A percentile compares a stretch with the other conserved stretches of the same genome.
Evolutionary conservation across 2,329 filamentous ascomycete genomes (phyloP).

Genomic region (Fusarium poae): DNA sequence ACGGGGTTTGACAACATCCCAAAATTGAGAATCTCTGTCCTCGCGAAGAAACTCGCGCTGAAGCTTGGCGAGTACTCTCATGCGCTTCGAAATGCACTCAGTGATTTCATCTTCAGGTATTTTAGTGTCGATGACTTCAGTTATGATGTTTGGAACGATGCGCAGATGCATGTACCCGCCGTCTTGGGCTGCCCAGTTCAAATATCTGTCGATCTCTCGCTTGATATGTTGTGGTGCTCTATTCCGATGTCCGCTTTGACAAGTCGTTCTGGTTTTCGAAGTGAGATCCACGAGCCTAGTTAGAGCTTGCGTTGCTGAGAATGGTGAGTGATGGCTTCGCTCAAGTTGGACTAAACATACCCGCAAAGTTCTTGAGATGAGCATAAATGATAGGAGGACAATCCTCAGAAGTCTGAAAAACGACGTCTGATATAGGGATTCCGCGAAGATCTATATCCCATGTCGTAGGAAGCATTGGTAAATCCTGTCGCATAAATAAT

Average conservation of each 20-base stretch:
- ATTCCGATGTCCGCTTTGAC: slow-evolving; percentile 54
- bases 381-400: slow-evolving; percentile 57
- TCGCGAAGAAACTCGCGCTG: slow-evolving; percentile 55
- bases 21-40: slow-evolving; percentile 50
- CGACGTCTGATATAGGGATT: slow-evolving; percentile 55
- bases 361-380: slow-evolving; percentile 54
- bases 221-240: slow-evolving; percentile 54
- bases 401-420: slow-evolving; percentile 53
- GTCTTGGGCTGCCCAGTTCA: slow-evolving; percentile 59
- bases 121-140: slow-evolving; percentile 53
- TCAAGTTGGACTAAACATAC: slow-evolving; percentile 40
- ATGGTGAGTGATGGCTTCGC: slow-evolving; percentile 25
- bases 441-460: slow-evolving; percentile 59
- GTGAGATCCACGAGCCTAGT: slow-evolving; percentile 58
- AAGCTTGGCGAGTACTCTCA: slow-evolving; percentile 53
- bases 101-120: slow-evolving; percentile 51
- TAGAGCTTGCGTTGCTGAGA: slow-evolving; percentile 57
- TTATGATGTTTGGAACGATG: slow-evolving; percentile 57
- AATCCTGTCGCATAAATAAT: slow-evolving; percentile 57
- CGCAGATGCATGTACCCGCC: slow-evolving; percentile 54
- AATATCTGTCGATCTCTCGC: slow-evolving; percentile 53
- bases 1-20: slow-evolving; percentile 47
- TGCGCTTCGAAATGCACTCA: slow-evolving; percentile 53
- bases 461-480: slow-evolving; percentile 56
- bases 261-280: slow-evolving; percentile 50